Evolutionary conservation across 495 filamentous ascomycete genomes (phyloP).

Genomic region (Hypoxylon intermedium): DNA sequence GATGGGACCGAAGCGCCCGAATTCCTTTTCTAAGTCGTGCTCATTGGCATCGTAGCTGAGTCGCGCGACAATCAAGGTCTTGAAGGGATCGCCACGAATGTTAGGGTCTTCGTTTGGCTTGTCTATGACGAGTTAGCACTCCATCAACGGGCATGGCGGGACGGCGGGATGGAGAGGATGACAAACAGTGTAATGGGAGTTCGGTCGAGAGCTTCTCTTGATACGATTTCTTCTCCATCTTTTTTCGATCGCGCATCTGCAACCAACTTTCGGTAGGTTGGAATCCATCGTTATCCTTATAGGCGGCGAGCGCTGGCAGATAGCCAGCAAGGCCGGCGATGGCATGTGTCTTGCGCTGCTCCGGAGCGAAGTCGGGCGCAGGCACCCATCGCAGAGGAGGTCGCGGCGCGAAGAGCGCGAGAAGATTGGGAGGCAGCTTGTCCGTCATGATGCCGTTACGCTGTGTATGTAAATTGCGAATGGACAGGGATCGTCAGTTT

Average conservation of each 20-base stretch:
- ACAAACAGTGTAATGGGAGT: constrained; percentile 72
- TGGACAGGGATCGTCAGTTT: no score
- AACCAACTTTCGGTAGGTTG: constrained; percentile 90
- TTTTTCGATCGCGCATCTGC: constrained; percentile 79
- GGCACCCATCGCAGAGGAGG: constrained; percentile 90
- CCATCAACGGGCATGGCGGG: constrained; percentile 18
- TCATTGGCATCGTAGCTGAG: constrained; percentile 88
- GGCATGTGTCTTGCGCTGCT: constrained; percentile 75
- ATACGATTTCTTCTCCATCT: constrained; percentile 74
- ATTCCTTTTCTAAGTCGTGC: constrained; percentile 91
- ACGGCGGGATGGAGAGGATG: constrained; percentile 22
- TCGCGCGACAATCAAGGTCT: constrained; percentile 89
- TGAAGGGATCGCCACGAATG: constrained; percentile 91
- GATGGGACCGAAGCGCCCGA: constrained; percentile 92
- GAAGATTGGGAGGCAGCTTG: constrained; percentile 88
- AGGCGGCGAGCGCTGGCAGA: constrained; percentile 71
- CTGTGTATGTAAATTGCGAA: no score
- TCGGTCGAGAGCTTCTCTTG: constrained; percentile 70
- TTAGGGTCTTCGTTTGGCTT: constrained; percentile 79
- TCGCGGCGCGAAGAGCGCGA: constrained; percentile 92
- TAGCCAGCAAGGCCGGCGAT: constrained; percentile 77
- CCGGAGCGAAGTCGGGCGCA: constrained; percentile 80
- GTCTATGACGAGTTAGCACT: constrained; percentile 51
- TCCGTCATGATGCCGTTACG: constrained; percentile 76
- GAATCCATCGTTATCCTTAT: constrained; percentile 75